Percentiles rank a stretch among this genome's conserved stretches.
Conservation (phyloP, 345 rosid species). For the Erucastrum elatum region DNA sequence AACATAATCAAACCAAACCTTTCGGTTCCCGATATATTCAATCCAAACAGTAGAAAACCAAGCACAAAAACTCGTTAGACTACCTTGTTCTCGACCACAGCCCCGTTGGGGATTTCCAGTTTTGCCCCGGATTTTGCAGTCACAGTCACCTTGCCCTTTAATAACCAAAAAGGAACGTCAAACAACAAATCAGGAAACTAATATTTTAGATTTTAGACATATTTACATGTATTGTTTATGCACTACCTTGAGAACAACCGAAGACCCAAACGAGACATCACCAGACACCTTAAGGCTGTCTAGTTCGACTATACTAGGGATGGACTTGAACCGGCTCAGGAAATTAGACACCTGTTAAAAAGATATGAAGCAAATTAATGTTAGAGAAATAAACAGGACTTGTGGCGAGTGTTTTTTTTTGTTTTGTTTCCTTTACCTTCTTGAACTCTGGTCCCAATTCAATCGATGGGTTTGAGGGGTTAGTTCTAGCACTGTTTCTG, state of each 20-base stretch:
- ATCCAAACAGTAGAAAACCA: neutral
- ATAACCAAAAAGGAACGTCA: neutral
- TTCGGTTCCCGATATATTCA: neutral
- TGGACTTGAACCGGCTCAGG: conserved; percentile 83
- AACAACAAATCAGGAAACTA: neutral
- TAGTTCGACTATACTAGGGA: conserved; percentile 89
- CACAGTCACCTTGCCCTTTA: conserved; percentile 77
- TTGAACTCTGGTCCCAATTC: conserved; percentile 95
- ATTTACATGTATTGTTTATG: conserved; percentile 27
- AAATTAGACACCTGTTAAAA: conserved; percentile 69
- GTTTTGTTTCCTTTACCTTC: conserved; percentile 57
- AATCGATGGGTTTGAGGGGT: conserved; percentile 77
- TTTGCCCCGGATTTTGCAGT: conserved; percentile 68
- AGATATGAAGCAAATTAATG: neutral
- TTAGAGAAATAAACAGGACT: neutral
- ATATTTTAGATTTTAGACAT: neutral
- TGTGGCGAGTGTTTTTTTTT: conserved; percentile 38
- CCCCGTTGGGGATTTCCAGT: conserved; percentile 72
- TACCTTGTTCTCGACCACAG: conserved; percentile 83
- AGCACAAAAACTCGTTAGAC: neutral
- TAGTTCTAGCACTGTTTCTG: conserved; percentile 70
- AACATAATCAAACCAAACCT: neutral
- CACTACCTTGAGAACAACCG: conserved; percentile 80
- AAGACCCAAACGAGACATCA: conserved; percentile 84
- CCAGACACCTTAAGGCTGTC: conserved; percentile 91